Evolutionary conservation across 306 rosid genomes (phyloP).

Genomic region (Carpinus fangiana): DNA sequence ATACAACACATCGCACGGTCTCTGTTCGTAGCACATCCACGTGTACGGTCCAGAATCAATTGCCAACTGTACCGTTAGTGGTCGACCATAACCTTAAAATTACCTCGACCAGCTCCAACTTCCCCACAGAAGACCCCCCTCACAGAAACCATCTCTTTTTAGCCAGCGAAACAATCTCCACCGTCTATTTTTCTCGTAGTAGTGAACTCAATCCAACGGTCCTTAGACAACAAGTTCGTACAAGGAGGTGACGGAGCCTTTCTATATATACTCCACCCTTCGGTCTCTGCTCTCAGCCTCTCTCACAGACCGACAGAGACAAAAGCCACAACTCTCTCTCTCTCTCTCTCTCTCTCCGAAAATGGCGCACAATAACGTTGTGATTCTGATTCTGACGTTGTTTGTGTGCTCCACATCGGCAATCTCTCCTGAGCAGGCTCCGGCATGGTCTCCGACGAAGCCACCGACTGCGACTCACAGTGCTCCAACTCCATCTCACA

Average conservation of each 20-base stretch:
- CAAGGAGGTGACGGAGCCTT: too few species aligned
- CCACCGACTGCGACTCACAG: background rate
- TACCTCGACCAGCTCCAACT: conserved; percentile 9
- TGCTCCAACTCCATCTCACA: background rate
- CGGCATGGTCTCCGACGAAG: background rate
- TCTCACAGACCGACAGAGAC: too few species aligned
- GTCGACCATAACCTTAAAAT: background rate
- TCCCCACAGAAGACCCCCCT: background rate
- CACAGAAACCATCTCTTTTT: too few species aligned
- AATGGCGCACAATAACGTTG: conserved; percentile 22
- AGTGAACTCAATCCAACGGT: conserved; percentile 13
- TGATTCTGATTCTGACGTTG: conserved; percentile 18
- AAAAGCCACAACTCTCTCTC: background rate
- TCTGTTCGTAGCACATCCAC: background rate
- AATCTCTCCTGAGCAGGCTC: conserved; percentile 10
- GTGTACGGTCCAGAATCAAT: background rate
- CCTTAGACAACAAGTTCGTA: background rate
- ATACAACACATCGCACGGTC: conserved; percentile 1
- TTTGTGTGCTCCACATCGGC: background rate
- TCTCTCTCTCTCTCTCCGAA: background rate
- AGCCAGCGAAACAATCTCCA: background rate
- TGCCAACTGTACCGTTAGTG: conserved; percentile 2
- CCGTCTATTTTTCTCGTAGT: conserved; percentile 6
- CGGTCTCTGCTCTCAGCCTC: background rate
- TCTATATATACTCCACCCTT: conserved; percentile 21